These are phyloP conservation scores for Evansstolkia leycettana DNA, from an alignment of 495 filamentous ascomycete genomes.

Conservation along the genomic window DNA sequence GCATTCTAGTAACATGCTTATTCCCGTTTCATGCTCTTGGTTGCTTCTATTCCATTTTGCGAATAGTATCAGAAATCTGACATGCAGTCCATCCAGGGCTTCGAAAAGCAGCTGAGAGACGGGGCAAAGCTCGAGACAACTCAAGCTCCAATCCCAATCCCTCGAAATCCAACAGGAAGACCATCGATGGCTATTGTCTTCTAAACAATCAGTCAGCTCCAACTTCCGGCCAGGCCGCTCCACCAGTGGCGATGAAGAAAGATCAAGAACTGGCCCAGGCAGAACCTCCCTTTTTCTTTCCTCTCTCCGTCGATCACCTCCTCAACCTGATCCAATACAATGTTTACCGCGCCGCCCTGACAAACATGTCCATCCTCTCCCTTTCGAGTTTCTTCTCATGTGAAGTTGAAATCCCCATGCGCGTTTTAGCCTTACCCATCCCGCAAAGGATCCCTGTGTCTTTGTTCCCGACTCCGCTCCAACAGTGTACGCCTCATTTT, in stretches of 20 bases:
- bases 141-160: not conserved
- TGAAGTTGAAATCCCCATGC: constrained; percentile 21
- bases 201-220: too few species aligned
- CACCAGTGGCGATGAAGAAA: constrained; percentile 16
- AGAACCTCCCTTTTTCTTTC: too few species aligned
- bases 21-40: too few species aligned
- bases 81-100: not conserved
- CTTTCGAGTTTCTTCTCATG: constrained; percentile 5
- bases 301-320: constrained; percentile 26
- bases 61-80: not conserved
- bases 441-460: constrained; percentile 37
- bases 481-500: constrained; percentile 44
- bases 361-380: constrained; percentile 12
- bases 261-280: too few species aligned
- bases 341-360: constrained; percentile 25
- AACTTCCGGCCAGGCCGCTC: constrained; percentile 3
- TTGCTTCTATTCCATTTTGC: not conserved
- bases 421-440: constrained; percentile 12
- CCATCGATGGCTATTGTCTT: too few species aligned
- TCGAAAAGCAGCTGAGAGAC: too few species aligned
- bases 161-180: too few species aligned
- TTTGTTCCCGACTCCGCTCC: constrained; percentile 21
- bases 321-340: constrained; percentile 30
- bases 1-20: too few species aligned
- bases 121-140: not conserved